Evolutionary conservation across 1,284 basidiomycete species (phyloP).

Genomic region (Sporisorium sorghi): DNA sequence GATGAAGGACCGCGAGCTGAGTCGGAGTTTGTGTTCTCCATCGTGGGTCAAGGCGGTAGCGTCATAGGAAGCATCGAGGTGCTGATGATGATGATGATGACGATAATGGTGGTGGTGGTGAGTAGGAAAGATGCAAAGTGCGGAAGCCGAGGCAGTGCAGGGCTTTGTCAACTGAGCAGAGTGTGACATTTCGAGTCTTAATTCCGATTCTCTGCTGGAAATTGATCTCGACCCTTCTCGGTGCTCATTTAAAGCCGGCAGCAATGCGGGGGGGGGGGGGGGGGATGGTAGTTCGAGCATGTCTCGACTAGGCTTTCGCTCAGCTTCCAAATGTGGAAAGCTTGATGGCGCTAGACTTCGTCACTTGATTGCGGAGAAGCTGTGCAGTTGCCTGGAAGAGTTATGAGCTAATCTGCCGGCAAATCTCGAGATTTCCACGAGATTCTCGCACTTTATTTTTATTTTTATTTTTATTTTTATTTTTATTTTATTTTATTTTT

Average conservation of each 20-base stretch:
- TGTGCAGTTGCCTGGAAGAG: neutral
- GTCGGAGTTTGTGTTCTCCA: constrained; percentile 28
- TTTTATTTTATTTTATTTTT: no score
- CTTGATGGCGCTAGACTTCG: neutral
- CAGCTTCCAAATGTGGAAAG: no score
- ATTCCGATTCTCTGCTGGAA: constrained; percentile 15
- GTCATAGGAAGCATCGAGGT: constrained; percentile 7
- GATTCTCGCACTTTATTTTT: constrained; percentile 37
- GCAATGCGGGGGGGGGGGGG: no score
- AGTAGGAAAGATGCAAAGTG: neutral
- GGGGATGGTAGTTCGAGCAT: no score
- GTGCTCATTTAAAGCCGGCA: neutral
- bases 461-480: no score
- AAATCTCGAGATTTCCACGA: constrained; percentile 22
- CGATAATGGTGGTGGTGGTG: neutral
- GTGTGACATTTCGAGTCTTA: constrained; percentile 15
- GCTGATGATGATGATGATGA: neutral
- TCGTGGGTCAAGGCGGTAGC: constrained; percentile 9
- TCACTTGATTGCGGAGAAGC: neutral
- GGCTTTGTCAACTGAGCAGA: no score
- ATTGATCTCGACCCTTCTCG: no score
- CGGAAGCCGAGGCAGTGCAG: neutral
- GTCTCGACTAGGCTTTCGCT: no score
- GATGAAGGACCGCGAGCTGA: neutral
- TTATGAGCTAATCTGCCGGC: neutral